Evolutionary conservation across 2,329 filamentous ascomycete species (phyloP).

Genomic region (Anthostomella pinea): DNA sequence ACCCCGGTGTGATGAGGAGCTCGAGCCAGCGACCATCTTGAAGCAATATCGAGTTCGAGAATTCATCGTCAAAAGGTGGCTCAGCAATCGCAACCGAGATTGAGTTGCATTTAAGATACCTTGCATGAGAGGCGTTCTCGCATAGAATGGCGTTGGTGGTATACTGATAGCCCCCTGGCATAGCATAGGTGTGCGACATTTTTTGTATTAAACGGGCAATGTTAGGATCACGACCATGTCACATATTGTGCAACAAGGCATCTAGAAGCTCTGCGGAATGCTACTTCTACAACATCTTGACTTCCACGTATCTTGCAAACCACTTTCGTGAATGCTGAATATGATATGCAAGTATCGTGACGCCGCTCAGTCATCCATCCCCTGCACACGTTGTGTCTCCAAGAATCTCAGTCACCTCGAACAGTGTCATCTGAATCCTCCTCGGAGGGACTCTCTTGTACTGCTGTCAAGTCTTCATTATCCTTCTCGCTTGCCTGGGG

Average conservation of each 20-base stretch:
- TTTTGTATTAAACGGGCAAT: no score
- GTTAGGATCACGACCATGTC: no score
- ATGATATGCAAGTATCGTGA: no score
- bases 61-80: constrained; percentile 78
- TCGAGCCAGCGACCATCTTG: constrained; percentile 62
- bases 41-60: constrained; percentile 74
- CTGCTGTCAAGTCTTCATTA: no score
- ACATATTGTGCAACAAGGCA: no score
- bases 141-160: constrained; percentile 13
- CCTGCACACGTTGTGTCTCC: no score
- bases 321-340: no score
- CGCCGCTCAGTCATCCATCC: no score
- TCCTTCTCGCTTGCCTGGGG: constrained; percentile 32
- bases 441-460: no score
- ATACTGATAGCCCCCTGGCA: not conserved
- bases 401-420: no score
- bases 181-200: no score
- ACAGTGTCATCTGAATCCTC: constrained; percentile 1
- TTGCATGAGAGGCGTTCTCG: constrained; percentile 4
- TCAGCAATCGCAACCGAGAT: constrained; percentile 68
- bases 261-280: no score
- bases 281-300: not conserved
- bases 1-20: constrained; percentile 51
- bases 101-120: constrained; percentile 9
- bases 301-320: not conserved